Conservation (phyloP, 208 protist genomes). For the Acanthamoeba quina region DNA sequence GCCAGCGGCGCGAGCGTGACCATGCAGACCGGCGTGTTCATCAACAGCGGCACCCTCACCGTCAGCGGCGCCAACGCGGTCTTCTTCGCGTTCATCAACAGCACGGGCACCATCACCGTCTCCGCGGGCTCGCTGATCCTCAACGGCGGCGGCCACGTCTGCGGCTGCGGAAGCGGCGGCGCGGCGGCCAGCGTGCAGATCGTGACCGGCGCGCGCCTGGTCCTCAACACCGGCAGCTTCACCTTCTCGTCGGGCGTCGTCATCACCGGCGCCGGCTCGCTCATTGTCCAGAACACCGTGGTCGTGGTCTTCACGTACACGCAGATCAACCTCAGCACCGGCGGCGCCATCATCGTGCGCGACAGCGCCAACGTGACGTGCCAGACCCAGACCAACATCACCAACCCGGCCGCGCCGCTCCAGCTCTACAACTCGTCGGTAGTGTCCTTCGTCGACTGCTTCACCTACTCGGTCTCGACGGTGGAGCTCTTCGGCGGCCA, state of each 20-base stretch:
- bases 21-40: conserved; percentile 47
- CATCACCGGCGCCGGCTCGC: conserved; percentile 22
- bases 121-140: conserved; percentile 39
- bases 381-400: conserved; percentile 25
- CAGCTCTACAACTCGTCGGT: conserved; percentile 29
- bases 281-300: not conserved
- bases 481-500: conserved; percentile 20
- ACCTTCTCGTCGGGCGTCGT: not conserved
- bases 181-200: not conserved
- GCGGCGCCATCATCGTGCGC: conserved; percentile 3
- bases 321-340: not conserved
- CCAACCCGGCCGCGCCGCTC: not conserved
- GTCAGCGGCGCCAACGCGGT: not conserved
- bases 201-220: not conserved
- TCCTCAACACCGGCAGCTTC: conserved; percentile 29
- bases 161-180: conserved; percentile 21
- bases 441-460: conserved; percentile 32
- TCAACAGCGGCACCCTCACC: conserved; percentile 40
- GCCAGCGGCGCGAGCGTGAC: not conserved
- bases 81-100: not conserved
- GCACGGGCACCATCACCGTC: not conserved
- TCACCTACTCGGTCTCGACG: not conserved
- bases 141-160: not conserved
- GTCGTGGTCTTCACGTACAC: conserved; percentile 8
- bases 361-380: conserved; percentile 52